Percentiles rank a stretch among this genome's conserved stretches.
Conservation (phyloP, 768 basidiomycete genomes). For the Hortiboletus flavorubellus region DNA sequence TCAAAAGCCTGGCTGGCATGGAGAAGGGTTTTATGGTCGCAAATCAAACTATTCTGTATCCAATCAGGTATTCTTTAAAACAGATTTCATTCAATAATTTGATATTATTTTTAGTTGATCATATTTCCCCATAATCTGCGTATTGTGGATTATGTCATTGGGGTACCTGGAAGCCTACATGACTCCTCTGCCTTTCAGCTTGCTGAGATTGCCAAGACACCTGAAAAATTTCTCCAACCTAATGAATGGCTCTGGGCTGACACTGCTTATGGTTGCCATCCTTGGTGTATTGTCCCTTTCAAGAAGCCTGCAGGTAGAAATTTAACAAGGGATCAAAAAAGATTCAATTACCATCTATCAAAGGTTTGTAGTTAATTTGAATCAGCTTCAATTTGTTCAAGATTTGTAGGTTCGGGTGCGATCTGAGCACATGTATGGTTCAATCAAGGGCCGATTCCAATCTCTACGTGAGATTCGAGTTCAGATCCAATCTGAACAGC, state of each 20-base stretch:
- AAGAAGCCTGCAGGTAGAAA: slow-evolving; percentile 13
- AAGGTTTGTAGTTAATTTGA: no score
- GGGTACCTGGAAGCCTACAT: slow-evolving; percentile 8
- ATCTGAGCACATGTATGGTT: slow-evolving; percentile 8
- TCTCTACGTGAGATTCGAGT: slow-evolving; percentile 1
- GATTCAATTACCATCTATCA: slow-evolving; percentile 5
- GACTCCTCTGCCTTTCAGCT: slow-evolving; percentile 1
- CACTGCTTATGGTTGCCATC: slow-evolving; percentile 1
- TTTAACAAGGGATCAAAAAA: slow-evolving; percentile 13
- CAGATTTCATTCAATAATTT: neutral
- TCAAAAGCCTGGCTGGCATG: slow-evolving; percentile 13
- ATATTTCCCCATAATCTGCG: slow-evolving; percentile 6
- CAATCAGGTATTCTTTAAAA: neutral
- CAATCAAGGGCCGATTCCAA: slow-evolving; percentile 9
- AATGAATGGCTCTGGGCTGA: slow-evolving; percentile 14
- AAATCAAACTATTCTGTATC: slow-evolving; percentile 10
- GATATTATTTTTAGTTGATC: neutral
- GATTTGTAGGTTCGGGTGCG: neutral
- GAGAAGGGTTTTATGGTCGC: slow-evolving; percentile 6
- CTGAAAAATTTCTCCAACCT: neutral
- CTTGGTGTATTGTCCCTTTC: slow-evolving; percentile 27
- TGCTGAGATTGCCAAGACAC: neutral
- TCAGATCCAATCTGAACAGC: slow-evolving; percentile 1
- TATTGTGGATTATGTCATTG: slow-evolving; percentile 11
- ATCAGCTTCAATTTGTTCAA: no score